Percentiles rank a stretch among this genome's conserved stretches.
These are phyloP conservation scores for Lipomyces oligophaga DNA, from an alignment of 805 yeast genomes.

Conservation along the genomic window DNA sequence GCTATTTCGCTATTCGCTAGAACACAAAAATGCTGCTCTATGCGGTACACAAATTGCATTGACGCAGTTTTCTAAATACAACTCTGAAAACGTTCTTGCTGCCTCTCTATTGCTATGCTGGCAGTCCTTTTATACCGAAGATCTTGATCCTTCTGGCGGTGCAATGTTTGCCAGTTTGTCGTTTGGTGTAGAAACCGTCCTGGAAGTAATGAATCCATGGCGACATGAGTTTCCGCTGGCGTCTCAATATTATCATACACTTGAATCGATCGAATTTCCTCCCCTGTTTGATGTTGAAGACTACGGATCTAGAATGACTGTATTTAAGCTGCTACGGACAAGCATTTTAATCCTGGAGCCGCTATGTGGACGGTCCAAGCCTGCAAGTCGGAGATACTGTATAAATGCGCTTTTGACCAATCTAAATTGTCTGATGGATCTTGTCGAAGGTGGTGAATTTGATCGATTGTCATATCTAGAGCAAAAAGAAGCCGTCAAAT, in stretches of 20 bases:
- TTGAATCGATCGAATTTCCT: conserved; percentile 4
- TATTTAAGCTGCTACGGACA: conserved; percentile 1
- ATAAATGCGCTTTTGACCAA: conserved; percentile 1
- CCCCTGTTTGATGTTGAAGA: conserved; percentile 2
- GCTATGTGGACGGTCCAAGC: neutral
- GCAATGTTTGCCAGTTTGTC: conserved; percentile 10
- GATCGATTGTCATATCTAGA: conserved; percentile 1
- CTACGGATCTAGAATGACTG: neutral
- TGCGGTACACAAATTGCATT: conserved; percentile 18
- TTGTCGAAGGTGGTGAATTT: neutral
- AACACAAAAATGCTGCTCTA: conserved; percentile 15
- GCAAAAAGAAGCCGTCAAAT: neutral
- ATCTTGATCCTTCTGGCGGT: conserved; percentile 16
- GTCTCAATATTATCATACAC: conserved; percentile 5
- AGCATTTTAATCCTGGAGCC: neutral
- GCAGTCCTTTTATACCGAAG: conserved; percentile 20
- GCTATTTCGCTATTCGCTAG: conserved; percentile 13
- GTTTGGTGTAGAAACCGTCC: conserved; percentile 9
- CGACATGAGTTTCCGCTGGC: conserved; percentile 18
- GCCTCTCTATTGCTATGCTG: conserved; percentile 16
- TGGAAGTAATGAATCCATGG: conserved; percentile 19
- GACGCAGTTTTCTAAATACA: conserved; percentile 11
- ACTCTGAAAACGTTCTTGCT: conserved; percentile 11
- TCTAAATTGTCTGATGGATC: neutral
- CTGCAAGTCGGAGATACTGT: conserved; percentile 1